Base-by-base conservation (phyloP, 495 filamentous ascomycete genomes). In the Tuber microsphaerosporum region DNA sequence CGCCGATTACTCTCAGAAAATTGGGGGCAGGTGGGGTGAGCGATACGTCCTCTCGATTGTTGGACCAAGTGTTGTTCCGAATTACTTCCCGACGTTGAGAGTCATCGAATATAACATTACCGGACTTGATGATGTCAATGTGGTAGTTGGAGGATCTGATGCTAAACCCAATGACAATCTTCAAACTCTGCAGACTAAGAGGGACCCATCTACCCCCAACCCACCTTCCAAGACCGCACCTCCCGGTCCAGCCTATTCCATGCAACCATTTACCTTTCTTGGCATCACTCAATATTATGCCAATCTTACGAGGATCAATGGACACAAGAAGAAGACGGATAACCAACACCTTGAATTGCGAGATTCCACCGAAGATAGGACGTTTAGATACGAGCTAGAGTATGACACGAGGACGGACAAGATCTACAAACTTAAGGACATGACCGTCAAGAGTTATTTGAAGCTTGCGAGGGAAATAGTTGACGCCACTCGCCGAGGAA, bases 81-180 rank as follows among this genome's bases (percentile, higher is more conserved):
- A 94, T 77, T 97, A 92, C 83, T 97, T 95, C 81, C 95, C 95
- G 1, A 93, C 92, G 5, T 82, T 98, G 46, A 88, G 95, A 5
- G 88, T 98, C 37, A 85, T 94, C 73, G 93, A 97, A 82, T 99
- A 99, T 86, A 98, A 99, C 80, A 92, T 92, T 74, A 92, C 92
- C 0, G 93, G 92, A 1, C 80, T 97, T 14, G 73, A 37, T 7
- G 74, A 73, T 70, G 14, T 37, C 26, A 42, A 48, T 5, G 68
- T 41, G 43, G 26, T 45, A 10, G 37, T 74, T 17, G 72, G 71
- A 1, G 77, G 73, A 34, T 41, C 70, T 69, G 61, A 68, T 7
- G 61, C 72, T 6, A 43, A 41, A 14, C 37, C 31, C 41, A 37
- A 71, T 8, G 75, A 74, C 2, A 78, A 76, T 1, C 70, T 43